phyloP scores from a whole-genome alignment of 2,329 filamentous ascomycete species.

The Lasiodiplodia sp. region DNA sequence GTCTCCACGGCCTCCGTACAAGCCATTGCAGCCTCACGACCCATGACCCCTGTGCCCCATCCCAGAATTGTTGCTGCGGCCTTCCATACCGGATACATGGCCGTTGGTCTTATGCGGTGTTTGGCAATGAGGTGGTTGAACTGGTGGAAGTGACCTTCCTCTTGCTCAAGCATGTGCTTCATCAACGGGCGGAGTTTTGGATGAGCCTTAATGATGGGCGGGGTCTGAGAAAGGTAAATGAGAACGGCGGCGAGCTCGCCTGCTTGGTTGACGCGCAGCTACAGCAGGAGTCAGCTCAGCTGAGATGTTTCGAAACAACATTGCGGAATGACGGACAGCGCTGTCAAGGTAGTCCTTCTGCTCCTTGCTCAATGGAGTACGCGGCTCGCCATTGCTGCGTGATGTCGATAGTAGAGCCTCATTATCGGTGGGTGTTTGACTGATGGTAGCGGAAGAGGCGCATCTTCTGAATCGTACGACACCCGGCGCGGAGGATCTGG shows the following conservation, averaged over 20 bases:
- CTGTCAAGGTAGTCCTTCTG: conserved; percentile 49
- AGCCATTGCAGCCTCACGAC: conserved; percentile 94
- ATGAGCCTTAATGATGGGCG: conserved; percentile 78
- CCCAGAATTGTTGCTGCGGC: conserved; percentile 80
- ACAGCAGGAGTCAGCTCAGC: conserved; percentile 21
- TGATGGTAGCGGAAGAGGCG: conserved; percentile 19
- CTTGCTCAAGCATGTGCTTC: conserved; percentile 98
- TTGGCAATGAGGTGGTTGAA: conserved; percentile 85
- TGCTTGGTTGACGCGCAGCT: conserved; percentile 95
- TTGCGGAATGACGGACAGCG: conserved; percentile 35
- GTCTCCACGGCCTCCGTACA: conserved; percentile 99
- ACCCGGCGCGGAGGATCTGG: not conserved
- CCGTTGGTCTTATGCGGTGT: conserved; percentile 90
- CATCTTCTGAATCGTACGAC: conserved; percentile 21
- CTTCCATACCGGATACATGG: conserved; percentile 90
- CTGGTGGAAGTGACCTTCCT: conserved; percentile 82
- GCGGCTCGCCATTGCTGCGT: not conserved
- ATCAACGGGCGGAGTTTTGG: conserved; percentile 90
- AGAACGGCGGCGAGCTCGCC: conserved; percentile 96
- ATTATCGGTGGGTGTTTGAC: not conserved
- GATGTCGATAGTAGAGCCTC: conserved; percentile 1
- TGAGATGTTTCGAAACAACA: conserved; percentile 12
- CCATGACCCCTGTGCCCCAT: conserved; percentile 88
- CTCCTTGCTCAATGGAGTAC: conserved; percentile 38
- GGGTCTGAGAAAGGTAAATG: conserved; percentile 90